Evolutionary conservation across 2,329 filamentous ascomycete species (phyloP), one percentile per base, ranked within the genome.

Genomic region (Exophiala phaeomuriformis): DNA sequence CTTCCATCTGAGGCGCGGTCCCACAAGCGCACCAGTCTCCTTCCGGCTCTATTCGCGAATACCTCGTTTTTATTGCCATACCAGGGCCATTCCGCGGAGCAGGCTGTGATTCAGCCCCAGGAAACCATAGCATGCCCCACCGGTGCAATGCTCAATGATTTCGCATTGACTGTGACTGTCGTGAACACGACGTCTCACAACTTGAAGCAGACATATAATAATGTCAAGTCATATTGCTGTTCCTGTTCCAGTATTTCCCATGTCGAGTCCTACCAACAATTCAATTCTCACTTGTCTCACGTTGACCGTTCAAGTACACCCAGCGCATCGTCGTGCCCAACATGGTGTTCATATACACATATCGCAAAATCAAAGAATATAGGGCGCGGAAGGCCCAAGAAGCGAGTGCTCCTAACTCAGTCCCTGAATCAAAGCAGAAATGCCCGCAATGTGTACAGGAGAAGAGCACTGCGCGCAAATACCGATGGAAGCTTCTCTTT

Each of bases 401-500:
- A 30, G 57, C 49, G 4, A 28, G 47, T 29, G 49, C 40, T 6
- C 49, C 50, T 37, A 46, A 7, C 6, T 30, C 50, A 5, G 30
- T 19, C 31, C 9, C 41, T 12, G 5, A 9, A 4, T 19, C 46
- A 12, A 48, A 49, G 41, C 47, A 52, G 29, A 42, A 41, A 48
- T 65, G 63, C 49, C 12, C 50, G 28, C 40, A 57, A 43, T 69
- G 68, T 53, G 63, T 64, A 47, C 53, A 67, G 43, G 65, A 73
- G 44, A 69, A 68, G 47, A 66, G 63, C 35, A 54, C 64, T 9
- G 61, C 63, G 31, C 65, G 66, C n/a, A 68, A 67, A 42, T 75
- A 84, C 62, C 73, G 82, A 47, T 79, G 73, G 73, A 85, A 79
- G 62, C 65, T 86, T 7, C 75, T 85, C 37, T 54, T 76, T 1